Evolutionary conservation across 2,329 filamentous ascomycete genomes (phyloP), one percentile per base, ranked within the genome.

Genomic region (Mycosphaerella arachidis): DNA sequence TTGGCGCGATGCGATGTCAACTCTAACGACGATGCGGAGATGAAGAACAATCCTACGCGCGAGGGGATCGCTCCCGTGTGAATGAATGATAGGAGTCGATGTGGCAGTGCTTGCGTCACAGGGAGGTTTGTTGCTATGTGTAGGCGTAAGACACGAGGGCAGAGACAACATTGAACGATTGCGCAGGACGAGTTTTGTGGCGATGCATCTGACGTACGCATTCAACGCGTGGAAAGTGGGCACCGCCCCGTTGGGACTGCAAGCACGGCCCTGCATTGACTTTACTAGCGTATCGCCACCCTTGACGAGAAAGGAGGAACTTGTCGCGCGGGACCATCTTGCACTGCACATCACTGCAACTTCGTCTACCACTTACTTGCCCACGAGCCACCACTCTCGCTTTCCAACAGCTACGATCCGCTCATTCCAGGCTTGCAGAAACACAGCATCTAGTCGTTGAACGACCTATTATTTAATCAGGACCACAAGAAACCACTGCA

Each of bases 401-500:
- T 43, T n/a, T 20, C 30, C n/a, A n/a, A 50, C 48, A 33, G 12
- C 9, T 33, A 24, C 51, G 10, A 18, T 40, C 51, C 51, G 24
- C 30, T 37, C 31, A 13, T 40, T 53, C 9, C 48, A 13, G 24
- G 12, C 20, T 50, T 4, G 20, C 40, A 6, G n/a, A 33, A 53
- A 20, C 31, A 40, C 12, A 24, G 18, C 31, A 18, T 18, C 40
- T 12, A n/a, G 45, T 59, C 52, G 52, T 40, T 59, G 57, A 55
- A 20, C 52, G 57, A 59, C 43, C 43, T n/a, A 20, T 29, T 16
- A 10, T 10, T 46, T 55, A 31, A 48, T n/a, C 31, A 24, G 16
- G 6, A 55, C 53, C 16, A 4, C 18, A 29, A 40, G 2, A 20
- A 12, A 16, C 29, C 30, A 45, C 13, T 18, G 30, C 45, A 7